Evolutionary conservation across 2,329 filamentous ascomycete species (phyloP).

Genomic region (Penicillium sp.): DNA sequence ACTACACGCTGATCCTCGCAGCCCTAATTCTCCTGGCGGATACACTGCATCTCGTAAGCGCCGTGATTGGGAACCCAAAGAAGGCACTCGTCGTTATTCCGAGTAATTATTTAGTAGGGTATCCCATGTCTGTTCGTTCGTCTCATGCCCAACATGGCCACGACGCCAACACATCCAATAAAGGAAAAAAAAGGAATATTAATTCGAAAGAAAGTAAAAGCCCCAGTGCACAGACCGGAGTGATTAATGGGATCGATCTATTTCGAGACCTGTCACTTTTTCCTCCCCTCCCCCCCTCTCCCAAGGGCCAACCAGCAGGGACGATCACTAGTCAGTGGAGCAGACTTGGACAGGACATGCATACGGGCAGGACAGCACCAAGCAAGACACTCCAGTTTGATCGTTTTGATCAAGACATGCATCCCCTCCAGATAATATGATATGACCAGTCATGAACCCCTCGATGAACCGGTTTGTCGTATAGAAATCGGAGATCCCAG

Average conservation of each 20-base stretch:
- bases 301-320: neutral
- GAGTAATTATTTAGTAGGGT: neutral
- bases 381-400: neutral
- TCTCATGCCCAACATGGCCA: neutral
- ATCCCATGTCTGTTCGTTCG: neutral
- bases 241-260: slow-evolving; percentile 18
- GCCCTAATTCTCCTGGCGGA: neutral
- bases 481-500: neutral
- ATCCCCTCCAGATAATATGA: neutral
- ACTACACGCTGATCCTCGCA: neutral
- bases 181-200: neutral
- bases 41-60: neutral
- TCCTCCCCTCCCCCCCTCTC: neutral
- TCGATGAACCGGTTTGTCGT: slow-evolving; percentile 8
- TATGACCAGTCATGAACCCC: slow-evolving; percentile 25
- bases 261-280: slow-evolving; percentile 24
- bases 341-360: neutral
- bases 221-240: slow-evolving; percentile 16
- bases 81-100: neutral
- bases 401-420: neutral
- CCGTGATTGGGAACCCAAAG: neutral
- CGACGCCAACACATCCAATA: neutral
- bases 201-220: neutral
- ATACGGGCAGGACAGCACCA: neutral
- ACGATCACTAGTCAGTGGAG: neutral